phyloP scores from a whole-genome alignment of 805 yeast genomes.

The Metschnikowia anglica region DNA sequence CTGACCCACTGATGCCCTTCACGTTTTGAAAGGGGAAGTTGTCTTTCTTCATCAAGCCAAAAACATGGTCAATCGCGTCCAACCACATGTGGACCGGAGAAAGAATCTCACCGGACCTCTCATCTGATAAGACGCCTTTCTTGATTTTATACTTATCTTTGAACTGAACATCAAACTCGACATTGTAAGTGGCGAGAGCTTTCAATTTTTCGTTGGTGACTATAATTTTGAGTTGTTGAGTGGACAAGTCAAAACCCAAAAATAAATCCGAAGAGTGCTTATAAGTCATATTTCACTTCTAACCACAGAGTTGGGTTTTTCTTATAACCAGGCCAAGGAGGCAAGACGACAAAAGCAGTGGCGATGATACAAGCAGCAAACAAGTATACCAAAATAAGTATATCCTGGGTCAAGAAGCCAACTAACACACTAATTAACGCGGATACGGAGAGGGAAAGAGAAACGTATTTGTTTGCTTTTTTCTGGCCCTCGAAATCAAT shows the following conservation, averaged over 20 bases:
- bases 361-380: constrained; percentile 38
- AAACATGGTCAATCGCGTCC: constrained; percentile 70
- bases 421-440: constrained; percentile 42
- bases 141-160: constrained; percentile 56
- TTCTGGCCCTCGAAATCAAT: constrained; percentile 58
- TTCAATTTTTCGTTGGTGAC: constrained; percentile 55
- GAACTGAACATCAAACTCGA: constrained; percentile 70
- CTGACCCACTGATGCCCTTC: constrained; percentile 74
- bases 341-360: constrained; percentile 40
- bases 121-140: constrained; percentile 68
- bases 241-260: constrained; percentile 83
- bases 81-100: constrained; percentile 92
- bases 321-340: constrained; percentile 60
- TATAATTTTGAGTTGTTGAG: constrained; percentile 82
- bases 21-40: constrained; percentile 60
- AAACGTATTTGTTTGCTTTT: constrained; percentile 34
- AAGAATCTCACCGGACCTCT: constrained; percentile 56
- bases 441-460: constrained; percentile 23
- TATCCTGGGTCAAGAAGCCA: constrained; percentile 50
- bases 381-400: constrained; percentile 37
- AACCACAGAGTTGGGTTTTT: constrained; percentile 52
- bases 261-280: constrained; percentile 24
- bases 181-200: constrained; percentile 55
- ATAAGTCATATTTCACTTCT: constrained; percentile 28
- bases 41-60: constrained; percentile 49